These are phyloP conservation scores for Pyrenochaeta sp. DNA, from an alignment of 2,329 filamentous ascomycete genomes.

Conservation along the genomic window DNA sequence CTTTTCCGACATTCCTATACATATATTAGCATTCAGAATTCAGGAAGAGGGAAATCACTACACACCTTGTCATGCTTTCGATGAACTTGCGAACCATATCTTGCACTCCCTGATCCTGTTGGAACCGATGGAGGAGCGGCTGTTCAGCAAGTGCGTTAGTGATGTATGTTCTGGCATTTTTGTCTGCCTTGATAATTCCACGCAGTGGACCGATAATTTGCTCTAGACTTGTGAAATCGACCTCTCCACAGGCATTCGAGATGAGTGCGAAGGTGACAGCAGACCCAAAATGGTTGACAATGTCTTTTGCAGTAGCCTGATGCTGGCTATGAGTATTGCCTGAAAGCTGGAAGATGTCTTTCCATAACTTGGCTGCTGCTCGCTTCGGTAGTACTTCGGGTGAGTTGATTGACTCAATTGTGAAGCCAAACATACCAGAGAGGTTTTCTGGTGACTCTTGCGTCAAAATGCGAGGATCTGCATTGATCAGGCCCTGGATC, in stretches of 20 bases:
- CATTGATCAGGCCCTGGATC: constrained; percentile 68
- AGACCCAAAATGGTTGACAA: constrained; percentile 44
- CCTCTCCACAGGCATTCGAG: constrained; percentile 45
- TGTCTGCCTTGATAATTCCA: constrained; percentile 40
- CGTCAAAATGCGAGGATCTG: constrained; percentile 68
- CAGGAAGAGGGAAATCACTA: background rate
- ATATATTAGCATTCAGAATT: constrained; percentile 25
- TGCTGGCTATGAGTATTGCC: constrained; percentile 35
- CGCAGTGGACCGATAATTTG: constrained; percentile 42
- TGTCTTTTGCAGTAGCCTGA: constrained; percentile 42
- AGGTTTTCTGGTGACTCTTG: constrained; percentile 64
- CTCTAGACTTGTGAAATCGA: constrained; percentile 43
- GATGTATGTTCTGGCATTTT: constrained; percentile 41
- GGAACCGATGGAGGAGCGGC: constrained; percentile 37
- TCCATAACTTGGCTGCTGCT: constrained; percentile 77
- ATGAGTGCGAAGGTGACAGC: constrained; percentile 40
- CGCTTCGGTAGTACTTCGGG: constrained; percentile 78
- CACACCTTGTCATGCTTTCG: constrained; percentile 43
- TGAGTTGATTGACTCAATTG: constrained; percentile 72
- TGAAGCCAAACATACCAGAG: constrained; percentile 75
- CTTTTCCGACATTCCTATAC: constrained; percentile 44
- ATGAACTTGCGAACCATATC: constrained; percentile 44
- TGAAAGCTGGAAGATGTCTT: constrained; percentile 45
- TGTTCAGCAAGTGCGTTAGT: constrained; percentile 38
- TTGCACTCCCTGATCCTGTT: constrained; percentile 37